Base-by-base conservation (phyloP, 1,139 yeast species). In the Geotrichum reessii region DNA sequence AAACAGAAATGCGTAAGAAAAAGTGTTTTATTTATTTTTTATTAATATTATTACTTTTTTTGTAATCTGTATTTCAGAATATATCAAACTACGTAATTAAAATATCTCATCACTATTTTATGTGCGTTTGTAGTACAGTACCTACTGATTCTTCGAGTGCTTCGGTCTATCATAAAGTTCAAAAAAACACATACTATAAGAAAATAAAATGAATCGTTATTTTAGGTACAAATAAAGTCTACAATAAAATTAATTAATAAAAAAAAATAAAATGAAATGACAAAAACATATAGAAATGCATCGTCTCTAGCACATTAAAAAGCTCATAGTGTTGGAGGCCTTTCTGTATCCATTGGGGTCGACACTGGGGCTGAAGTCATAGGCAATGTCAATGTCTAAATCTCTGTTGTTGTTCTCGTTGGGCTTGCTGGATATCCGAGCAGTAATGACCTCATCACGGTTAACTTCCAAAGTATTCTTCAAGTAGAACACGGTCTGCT, bases 401-500 rank as follows among this genome's bases (percentile, higher is more conserved):
- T 76, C 97, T 74, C 99, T 83, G 61, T 95, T 95, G 73, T 93
- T 92, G 60, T 67, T 70, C 58, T 74, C 74, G 72, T 89, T 91
- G 62, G 98, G 98, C 69, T 85, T 79, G 63, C 90, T 85, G 7
- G 87, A 81, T 62, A 93, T 76, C 47, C 77, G 76, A 54, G 98
- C 96, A 61, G 81, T 79, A 64, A 95, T 78, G 46, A 72, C 70
- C 67, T 93, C 99, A 60, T 93, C 96, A 65, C 81, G 79, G 70
- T 85, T 86, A 64, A 90, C 77, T 69, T 86, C 87, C 65, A 92
- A 76, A 40, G 88, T 96, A 68, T 89, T 90, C 68, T 83, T 84
- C 72, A 93, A 81, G 74, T 93, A 95, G 75, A 95, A 91, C 1
- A 93, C 96, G 21, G 97, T 88, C 76, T 93, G 99, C 74, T 93